A percentile compares a stretch with the other conserved stretches of the same genome.
phyloP scores from a whole-genome alignment of 2,329 filamentous ascomycete genomes.

The Rachicladosporium sp. region DNA sequence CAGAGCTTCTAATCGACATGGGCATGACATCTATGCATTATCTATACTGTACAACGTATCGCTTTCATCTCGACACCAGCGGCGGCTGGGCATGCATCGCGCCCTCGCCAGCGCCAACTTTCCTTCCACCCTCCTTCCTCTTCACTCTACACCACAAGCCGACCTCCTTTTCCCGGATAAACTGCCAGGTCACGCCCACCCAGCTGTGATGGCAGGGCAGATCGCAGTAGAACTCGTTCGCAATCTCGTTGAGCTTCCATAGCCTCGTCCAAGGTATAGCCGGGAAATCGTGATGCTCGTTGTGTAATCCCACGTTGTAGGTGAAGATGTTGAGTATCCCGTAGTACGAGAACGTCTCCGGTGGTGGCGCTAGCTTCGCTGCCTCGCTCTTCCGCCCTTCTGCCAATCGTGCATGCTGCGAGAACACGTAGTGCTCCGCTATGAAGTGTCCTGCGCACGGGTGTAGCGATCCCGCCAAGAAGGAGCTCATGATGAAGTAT shows the following conservation, averaged over 20 bases:
- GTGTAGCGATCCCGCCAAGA: constrained; percentile 86
- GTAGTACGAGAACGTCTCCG: constrained; percentile 97
- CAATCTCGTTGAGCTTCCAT: constrained; percentile 63
- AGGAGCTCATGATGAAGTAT: constrained; percentile 81
- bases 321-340: constrained; percentile 82
- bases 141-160: constrained; percentile 90
- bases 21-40: too few species aligned
- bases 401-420: constrained; percentile 38
- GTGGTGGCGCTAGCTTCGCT: constrained; percentile 41
- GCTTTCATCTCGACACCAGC: background rate
- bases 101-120: constrained; percentile 33
- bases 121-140: constrained; percentile 62
- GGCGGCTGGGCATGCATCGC: constrained; percentile 4
- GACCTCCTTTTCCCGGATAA: constrained; percentile 80
- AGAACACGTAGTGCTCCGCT: constrained; percentile 65
- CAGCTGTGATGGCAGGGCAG: constrained; percentile 82
- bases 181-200: constrained; percentile 88
- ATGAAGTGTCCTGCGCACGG: constrained; percentile 97
- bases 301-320: constrained; percentile 96
- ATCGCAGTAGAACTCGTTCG: constrained; percentile 81
- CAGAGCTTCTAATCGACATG: too few species aligned
- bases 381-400: constrained; percentile 32
- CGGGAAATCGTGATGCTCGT: constrained; percentile 98
- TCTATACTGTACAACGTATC: too few species aligned
- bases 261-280: constrained; percentile 90